Evolutionary conservation across 257 asterid genomes (phyloP).

Genomic region (Thymus mandschuricus): DNA sequence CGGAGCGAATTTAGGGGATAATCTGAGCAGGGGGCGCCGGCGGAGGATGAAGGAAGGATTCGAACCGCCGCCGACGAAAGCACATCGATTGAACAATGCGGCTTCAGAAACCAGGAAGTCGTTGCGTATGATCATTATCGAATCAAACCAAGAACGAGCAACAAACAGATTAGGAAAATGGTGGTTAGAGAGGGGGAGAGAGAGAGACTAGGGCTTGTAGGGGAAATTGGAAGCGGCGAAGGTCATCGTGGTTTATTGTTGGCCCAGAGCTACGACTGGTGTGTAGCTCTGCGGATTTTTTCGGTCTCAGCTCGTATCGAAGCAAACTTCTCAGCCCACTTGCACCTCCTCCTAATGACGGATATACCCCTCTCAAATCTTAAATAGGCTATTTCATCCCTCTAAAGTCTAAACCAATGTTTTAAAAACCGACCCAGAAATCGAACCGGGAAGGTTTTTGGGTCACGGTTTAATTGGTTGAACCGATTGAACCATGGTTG

Average conservation of each 20-base stretch:
- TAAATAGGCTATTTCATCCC: background rate
- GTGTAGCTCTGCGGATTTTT: constrained; percentile 27
- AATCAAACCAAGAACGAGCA: background rate
- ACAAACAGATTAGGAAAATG: background rate
- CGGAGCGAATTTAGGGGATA: constrained; percentile 36
- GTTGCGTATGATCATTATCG: constrained; percentile 9
- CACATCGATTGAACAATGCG: constrained; percentile 39
- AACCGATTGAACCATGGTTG: no score
- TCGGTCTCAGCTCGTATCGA: constrained; percentile 23
- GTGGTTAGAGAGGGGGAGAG: background rate
- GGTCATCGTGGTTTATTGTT: constrained; percentile 45
- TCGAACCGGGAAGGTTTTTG: no score
- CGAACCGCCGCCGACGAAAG: constrained; percentile 30
- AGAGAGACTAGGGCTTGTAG: constrained; percentile 28
- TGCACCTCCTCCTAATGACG: constrained; percentile 40
- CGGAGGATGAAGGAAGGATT: constrained; percentile 36
- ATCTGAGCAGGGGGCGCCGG: constrained; percentile 34
- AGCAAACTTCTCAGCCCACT: constrained; percentile 33
- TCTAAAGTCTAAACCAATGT: no score
- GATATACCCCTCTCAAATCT: constrained; percentile 32
- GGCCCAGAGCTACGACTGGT: constrained; percentile 36
- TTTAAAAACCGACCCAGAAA: no score
- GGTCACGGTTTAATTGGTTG: no score
- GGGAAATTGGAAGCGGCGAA: constrained; percentile 43
- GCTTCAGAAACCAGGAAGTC: constrained; percentile 51